Conservation (phyloP, 176 grass and related monocot species). For the Miscanthus lutarioriparius region DNA sequence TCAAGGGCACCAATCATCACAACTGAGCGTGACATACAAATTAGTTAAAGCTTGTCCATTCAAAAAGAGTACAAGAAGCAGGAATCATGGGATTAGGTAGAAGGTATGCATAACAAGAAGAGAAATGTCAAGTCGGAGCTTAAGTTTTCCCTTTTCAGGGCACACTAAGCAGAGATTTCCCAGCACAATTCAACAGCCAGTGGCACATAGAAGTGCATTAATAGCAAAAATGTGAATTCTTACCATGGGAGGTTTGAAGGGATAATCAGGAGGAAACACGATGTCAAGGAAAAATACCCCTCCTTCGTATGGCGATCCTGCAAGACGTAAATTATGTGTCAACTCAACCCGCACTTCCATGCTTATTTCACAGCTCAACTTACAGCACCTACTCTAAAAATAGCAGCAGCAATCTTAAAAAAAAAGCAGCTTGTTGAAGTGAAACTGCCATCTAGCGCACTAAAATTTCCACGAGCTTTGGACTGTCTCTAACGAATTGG, state of each 20-base stretch:
- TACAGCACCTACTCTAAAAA: not conserved
- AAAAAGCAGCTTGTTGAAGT: not conserved
- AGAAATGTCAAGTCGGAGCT: not conserved
- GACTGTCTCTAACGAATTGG: not conserved
- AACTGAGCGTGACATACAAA: conserved; percentile 7
- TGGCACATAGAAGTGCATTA: not conserved
- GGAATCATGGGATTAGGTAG: conserved; percentile 19
- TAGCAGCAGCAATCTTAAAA: not conserved
- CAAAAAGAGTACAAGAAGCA: conserved; percentile 6
- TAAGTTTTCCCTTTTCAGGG: not conserved
- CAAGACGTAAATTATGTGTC: conserved; percentile 3
- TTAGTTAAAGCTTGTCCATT: conserved; percentile 31
- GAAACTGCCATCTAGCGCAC: not conserved
- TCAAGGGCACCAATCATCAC: not conserved
- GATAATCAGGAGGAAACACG: conserved; percentile 81
- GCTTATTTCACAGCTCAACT: not conserved
- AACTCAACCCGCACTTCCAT: conserved; percentile 1
- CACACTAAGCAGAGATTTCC: not conserved
- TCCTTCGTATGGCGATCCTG: conserved; percentile 89
- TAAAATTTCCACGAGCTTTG: conserved; percentile 20
- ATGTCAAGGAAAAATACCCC: conserved; percentile 95
- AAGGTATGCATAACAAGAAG: not conserved
- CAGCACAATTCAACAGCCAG: not conserved
- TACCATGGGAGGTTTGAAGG: conserved; percentile 81
- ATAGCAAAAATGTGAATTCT: conserved; percentile 1